phyloP scores from a whole-genome alignment of 306 rosid species.

The Crataegus laevigata region DNA sequence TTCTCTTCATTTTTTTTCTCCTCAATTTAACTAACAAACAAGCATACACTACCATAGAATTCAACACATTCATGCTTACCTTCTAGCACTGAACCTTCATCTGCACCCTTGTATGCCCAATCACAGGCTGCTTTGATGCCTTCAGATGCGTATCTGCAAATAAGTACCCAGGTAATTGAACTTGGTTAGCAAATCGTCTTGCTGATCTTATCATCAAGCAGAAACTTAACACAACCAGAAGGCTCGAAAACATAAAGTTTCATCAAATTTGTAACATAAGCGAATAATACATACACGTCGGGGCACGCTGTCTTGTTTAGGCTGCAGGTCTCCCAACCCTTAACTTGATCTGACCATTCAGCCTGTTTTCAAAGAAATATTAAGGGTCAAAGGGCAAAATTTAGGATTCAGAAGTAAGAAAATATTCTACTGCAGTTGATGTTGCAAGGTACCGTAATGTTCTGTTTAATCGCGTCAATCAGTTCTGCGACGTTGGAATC shows the following conservation, averaged over 20 bases:
- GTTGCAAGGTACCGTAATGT: constrained; percentile 48
- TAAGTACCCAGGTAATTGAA: background rate
- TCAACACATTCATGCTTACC: constrained; percentile 27
- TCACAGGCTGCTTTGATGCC: constrained; percentile 61
- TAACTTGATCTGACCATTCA: constrained; percentile 57
- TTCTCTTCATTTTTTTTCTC: background rate
- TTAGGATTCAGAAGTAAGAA: background rate
- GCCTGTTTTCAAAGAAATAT: constrained; percentile 31
- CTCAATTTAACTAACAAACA: background rate
- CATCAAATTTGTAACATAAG: background rate
- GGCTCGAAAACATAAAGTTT: background rate
- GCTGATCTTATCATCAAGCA: background rate
- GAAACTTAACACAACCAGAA: background rate
- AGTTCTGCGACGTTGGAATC: constrained; percentile 32
- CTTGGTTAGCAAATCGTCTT: background rate
- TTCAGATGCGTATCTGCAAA: constrained; percentile 73
- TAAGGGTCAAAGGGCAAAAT: background rate
- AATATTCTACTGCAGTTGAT: background rate
- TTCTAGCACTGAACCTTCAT: constrained; percentile 46
- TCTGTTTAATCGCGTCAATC: constrained; percentile 44
- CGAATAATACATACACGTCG: constrained; percentile 30
- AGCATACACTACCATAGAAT: background rate
- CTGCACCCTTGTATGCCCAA: constrained; percentile 64
- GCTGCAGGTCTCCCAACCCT: constrained; percentile 64
- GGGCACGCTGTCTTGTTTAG: constrained; percentile 48